Evolutionary conservation across 2,329 filamentous ascomycete species (phyloP).

Genomic region (Tricladium varicosporioides): DNA sequence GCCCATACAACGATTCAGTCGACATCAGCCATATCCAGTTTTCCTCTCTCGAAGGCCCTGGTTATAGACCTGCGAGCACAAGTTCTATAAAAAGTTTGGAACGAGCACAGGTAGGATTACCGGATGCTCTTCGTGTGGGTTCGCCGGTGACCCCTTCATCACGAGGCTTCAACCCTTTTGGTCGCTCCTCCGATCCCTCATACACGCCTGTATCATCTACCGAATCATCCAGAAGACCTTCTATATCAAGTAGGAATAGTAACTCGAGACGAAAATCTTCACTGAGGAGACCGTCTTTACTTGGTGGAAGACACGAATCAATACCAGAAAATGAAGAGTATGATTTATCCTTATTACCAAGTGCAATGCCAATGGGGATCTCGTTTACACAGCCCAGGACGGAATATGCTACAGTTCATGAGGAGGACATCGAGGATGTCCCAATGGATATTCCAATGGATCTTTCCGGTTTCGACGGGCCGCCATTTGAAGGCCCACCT

Average conservation of each 20-base stretch:
- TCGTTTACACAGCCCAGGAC: slow-evolving; percentile 18
- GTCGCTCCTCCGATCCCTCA: slow-evolving; percentile 2
- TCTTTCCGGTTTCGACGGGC: slow-evolving; percentile 6
- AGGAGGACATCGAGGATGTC: slow-evolving; percentile 21
- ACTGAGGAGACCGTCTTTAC: slow-evolving; percentile 22
- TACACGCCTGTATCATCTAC: slow-evolving; percentile 22
- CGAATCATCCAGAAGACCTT: slow-evolving; percentile 13
- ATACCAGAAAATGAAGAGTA: slow-evolving; percentile 32
- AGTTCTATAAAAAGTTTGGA: slow-evolving; percentile 9
- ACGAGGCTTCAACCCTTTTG: background rate
- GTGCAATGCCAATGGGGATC: slow-evolving; percentile 24
- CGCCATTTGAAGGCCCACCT: slow-evolving; percentile 25
- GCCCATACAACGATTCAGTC: slow-evolving; percentile 19
- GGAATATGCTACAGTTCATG: slow-evolving; percentile 19
- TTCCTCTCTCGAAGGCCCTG: slow-evolving; percentile 13
- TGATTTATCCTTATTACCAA: slow-evolving; percentile 28
- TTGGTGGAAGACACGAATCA: slow-evolving; percentile 16
- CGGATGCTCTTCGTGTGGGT: slow-evolving; percentile 21
- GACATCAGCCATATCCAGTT: slow-evolving; percentile 29
- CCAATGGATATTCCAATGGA: too few relatives aligned
- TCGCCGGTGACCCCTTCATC: slow-evolving; percentile 22
- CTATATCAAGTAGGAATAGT: slow-evolving; percentile 10
- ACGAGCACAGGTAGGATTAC: slow-evolving; percentile 9
- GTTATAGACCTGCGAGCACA: slow-evolving; percentile 3
- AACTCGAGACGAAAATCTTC: slow-evolving; percentile 13